Evolutionary conservation across 495 filamentous ascomycete species (phyloP).

Genomic region (Penicillium herquei): DNA sequence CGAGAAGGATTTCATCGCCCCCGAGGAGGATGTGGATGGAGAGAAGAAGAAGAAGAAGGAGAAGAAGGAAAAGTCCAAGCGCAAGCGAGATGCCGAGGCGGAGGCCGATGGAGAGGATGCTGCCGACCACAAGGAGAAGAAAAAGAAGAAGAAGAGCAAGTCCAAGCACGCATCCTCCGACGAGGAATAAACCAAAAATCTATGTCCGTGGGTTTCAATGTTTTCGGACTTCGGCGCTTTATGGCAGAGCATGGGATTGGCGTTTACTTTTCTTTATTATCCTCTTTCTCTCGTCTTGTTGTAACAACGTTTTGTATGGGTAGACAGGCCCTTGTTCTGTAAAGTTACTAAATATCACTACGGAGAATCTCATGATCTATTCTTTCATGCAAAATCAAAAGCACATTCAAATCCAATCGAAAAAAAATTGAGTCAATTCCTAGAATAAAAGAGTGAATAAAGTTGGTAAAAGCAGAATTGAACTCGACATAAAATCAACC

Average conservation of each 20-base stretch:
- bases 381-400: neutral
- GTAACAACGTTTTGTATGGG: neutral
- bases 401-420: too few relatives aligned
- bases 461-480: neutral
- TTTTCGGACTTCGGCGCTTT: constrained; percentile 31
- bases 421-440: constrained; percentile 1
- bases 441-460: neutral
- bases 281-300: constrained; percentile 4
- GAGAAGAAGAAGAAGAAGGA: constrained; percentile 56
- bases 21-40: constrained; percentile 63
- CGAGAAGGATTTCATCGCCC: constrained; percentile 81
- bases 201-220: constrained; percentile 11
- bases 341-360: constrained; percentile 19
- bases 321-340: constrained; percentile 16
- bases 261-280: constrained; percentile 22
- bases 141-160: constrained; percentile 50
- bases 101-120: constrained; percentile 33
- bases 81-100: constrained; percentile 42
- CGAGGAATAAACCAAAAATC: constrained; percentile 24
- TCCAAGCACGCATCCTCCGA: constrained; percentile 36
- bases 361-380: neutral
- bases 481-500: neutral
- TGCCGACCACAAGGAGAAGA: constrained; percentile 43
- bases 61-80: constrained; percentile 44
- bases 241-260: constrained; percentile 34